Percentiles rank a stretch among this genome's conserved stretches.
Conservation (phyloP, 345 rosid genomes). For the Mangifera indica region DNA sequence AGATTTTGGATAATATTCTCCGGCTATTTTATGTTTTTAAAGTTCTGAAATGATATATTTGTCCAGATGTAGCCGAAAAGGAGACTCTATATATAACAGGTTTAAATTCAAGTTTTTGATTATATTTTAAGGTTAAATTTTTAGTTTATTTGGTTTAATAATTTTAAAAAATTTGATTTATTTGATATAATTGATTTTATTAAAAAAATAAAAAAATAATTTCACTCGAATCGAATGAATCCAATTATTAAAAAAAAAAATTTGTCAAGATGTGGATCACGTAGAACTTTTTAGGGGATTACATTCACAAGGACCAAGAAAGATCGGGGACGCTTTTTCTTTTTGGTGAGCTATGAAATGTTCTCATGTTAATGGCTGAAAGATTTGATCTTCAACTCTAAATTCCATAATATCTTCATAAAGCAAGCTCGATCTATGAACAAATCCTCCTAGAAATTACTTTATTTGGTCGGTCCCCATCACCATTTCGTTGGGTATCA, state of each 20-base stretch:
- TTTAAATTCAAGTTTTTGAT: no score
- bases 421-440: not conserved
- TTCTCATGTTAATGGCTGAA: not conserved
- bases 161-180: no score
- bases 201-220: no score
- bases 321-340: slow-evolving; percentile 16
- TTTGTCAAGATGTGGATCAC: slow-evolving; percentile 14
- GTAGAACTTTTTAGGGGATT: not conserved
- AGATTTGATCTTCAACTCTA: not conserved
- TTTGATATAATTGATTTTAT: no score
- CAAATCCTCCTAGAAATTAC: not conserved
- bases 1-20: slow-evolving; percentile 24
- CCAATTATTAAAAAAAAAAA: no score
- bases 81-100: no score
- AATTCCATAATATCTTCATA: not conserved
- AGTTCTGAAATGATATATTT: not conserved
- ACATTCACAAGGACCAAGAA: not conserved
- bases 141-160: no score
- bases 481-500: not conserved
- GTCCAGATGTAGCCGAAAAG: no score
- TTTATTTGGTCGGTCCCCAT: not conserved
- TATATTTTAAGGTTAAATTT: no score
- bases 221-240: no score
- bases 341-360: not conserved
- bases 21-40: not conserved